Conservation (phyloP, 129 eudicot genomes). For the Pulicaria dysenterica region DNA sequence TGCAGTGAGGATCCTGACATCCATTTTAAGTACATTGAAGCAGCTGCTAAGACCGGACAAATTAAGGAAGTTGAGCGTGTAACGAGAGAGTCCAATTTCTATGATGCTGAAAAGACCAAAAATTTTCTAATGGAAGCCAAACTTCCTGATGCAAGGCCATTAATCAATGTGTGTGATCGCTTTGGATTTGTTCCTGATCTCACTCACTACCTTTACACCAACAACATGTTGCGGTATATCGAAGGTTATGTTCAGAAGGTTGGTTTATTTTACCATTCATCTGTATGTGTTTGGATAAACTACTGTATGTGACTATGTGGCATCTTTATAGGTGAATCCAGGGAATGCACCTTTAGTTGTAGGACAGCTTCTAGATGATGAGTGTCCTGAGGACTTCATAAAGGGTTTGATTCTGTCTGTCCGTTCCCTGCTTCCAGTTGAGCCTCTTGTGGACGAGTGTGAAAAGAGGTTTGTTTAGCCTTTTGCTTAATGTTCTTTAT, state of each 20-base stretch:
- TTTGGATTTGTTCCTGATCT: constrained; percentile 96
- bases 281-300: not conserved
- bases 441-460: constrained; percentile 95
- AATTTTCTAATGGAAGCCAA: constrained; percentile 97
- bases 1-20: constrained; percentile 56
- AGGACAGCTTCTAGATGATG: constrained; percentile 92
- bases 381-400: constrained; percentile 96
- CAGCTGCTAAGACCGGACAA: constrained; percentile 98
- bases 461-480: constrained; percentile 66
- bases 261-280: not conserved
- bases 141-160: constrained; percentile 99
- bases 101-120: constrained; percentile 92
- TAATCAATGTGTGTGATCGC: constrained; percentile 95
- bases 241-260: constrained; percentile 99
- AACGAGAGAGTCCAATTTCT: constrained; percentile 93
- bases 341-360: constrained; percentile 97
- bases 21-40: constrained; percentile 76
- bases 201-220: constrained; percentile 88
- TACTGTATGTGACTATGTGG: not conserved
- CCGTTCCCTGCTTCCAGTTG: constrained; percentile 94
- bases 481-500: not conserved
- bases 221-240: constrained; percentile 96
- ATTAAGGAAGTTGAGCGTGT: constrained; percentile 97
- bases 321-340: constrained; percentile 67
- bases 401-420: constrained; percentile 90